Percentiles rank a stretch among this genome's conserved stretches.
Evolutionary conservation across 305 asterid species (phyloP).

Genomic region (Fraxinus paxiana): DNA sequence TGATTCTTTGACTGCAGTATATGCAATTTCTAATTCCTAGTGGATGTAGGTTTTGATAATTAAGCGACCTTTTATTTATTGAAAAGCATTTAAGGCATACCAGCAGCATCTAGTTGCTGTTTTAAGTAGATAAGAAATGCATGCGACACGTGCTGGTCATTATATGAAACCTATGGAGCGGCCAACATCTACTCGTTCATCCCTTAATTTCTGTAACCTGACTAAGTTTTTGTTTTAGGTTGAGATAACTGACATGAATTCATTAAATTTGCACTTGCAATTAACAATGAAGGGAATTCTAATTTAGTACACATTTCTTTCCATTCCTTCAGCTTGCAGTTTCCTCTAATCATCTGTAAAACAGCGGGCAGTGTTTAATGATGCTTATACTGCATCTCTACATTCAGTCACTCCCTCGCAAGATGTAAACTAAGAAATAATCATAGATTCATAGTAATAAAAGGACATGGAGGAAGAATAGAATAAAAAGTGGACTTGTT

Average conservation of each 20-base stretch:
- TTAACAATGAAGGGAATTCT: not conserved
- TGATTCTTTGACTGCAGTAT: not conserved
- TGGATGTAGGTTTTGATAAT: not conserved
- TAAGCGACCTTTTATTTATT: not conserved
- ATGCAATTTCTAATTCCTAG: not conserved
- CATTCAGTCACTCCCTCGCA: not conserved
- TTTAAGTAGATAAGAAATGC: not conserved
- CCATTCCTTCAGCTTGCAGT: not conserved
- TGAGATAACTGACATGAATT: conserved; percentile 8
- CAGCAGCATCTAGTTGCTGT: not conserved
- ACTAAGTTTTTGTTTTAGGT: not conserved
- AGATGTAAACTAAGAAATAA: not conserved
- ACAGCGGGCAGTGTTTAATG: not conserved
- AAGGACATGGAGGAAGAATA: not conserved
- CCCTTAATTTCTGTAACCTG: not conserved
- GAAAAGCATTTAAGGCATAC: not conserved
- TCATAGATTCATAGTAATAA: not conserved
- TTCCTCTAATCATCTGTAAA: not conserved
- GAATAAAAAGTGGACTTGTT: not conserved
- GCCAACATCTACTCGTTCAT: not conserved
- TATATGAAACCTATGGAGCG: not conserved
- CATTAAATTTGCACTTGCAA: not conserved
- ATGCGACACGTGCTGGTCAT: not conserved
- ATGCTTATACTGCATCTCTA: not conserved
- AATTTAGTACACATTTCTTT: not conserved